These are phyloP conservation scores for Lunularia cruciata DNA, from an alignment of 225 moss, liverwort and hornwort species.

Conservation along the genomic window DNA sequence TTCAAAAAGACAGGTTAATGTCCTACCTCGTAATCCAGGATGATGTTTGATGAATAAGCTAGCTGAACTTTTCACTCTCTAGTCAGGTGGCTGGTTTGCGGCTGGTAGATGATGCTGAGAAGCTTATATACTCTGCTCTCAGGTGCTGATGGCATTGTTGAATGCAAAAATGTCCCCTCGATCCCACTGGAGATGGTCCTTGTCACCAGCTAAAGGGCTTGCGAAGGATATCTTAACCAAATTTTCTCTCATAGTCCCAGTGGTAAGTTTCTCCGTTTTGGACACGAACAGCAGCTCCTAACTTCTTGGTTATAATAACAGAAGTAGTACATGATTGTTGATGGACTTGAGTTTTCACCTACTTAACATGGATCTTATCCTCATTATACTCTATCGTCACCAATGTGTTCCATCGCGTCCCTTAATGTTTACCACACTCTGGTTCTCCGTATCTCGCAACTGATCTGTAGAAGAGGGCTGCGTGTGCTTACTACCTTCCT, in stretches of 20 bases:
- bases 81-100: too few species aligned
- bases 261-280: slow-evolving; percentile 51
- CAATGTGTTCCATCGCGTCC: neutral
- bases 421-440: neutral
- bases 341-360: too few species aligned
- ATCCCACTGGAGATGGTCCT: slow-evolving; percentile 80
- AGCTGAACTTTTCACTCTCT: too few species aligned
- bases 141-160: slow-evolving; percentile 82
- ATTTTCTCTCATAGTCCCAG: slow-evolving; percentile 71
- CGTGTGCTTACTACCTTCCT: neutral
- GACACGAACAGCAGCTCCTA: neutral
- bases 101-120: neutral
- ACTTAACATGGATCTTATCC: too few species aligned
- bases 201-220: slow-evolving; percentile 47
- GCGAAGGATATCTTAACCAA: slow-evolving; percentile 62
- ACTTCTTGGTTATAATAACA: too few species aligned
- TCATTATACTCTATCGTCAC: neutral
- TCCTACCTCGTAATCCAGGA: neutral
- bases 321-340: too few species aligned
- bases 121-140: slow-evolving; percentile 9
- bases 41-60: neutral
- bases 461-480: neutral
- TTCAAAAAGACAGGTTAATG: slow-evolving; percentile 62
- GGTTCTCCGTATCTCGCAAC: too few species aligned
- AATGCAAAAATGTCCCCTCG: slow-evolving; percentile 82